Evolutionary conservation across 805 yeast genomes (phyloP).

Genomic region (Isabelozyma pseudorhagii): DNA sequence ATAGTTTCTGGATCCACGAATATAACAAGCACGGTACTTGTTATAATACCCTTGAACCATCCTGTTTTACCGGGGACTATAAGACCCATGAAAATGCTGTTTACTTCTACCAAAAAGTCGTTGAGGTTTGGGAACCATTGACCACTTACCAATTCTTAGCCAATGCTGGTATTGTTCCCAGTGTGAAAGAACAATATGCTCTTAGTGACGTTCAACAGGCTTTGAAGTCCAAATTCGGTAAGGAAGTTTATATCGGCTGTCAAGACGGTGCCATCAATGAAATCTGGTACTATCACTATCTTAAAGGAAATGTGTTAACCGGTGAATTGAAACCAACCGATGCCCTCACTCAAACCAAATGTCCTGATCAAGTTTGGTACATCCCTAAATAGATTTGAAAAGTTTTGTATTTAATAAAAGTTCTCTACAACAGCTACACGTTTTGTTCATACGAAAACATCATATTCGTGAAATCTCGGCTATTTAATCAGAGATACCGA

Average conservation of each 20-base stretch:
- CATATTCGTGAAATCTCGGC: not conserved
- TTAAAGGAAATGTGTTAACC: constrained; percentile 67
- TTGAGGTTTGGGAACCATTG: constrained; percentile 32
- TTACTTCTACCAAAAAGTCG: constrained; percentile 59
- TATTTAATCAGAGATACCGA: constrained; percentile 59
- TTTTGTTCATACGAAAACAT: not conserved
- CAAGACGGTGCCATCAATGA: constrained; percentile 51
- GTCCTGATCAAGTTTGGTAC: constrained; percentile 65
- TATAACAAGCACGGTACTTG: constrained; percentile 95
- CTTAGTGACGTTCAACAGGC: constrained; percentile 54
- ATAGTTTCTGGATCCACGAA: constrained; percentile 82
- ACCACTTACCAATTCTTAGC: constrained; percentile 68
- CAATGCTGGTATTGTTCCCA: constrained; percentile 72
- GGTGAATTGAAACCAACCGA: constrained; percentile 64
- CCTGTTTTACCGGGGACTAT: constrained; percentile 52
- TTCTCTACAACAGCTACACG: not conserved
- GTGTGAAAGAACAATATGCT: constrained; percentile 52
- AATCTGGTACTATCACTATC: constrained; percentile 77
- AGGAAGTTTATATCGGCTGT: constrained; percentile 60
- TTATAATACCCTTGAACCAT: constrained; percentile 71
- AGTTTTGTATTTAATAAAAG: not conserved
- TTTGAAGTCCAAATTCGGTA: constrained; percentile 49
- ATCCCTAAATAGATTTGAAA: constrained; percentile 51
- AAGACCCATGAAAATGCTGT: constrained; percentile 47
- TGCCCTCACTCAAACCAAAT: constrained; percentile 50